phyloP scores from a whole-genome alignment of 2,329 filamentous ascomycete genomes.

The Whalleya microplaca region DNA sequence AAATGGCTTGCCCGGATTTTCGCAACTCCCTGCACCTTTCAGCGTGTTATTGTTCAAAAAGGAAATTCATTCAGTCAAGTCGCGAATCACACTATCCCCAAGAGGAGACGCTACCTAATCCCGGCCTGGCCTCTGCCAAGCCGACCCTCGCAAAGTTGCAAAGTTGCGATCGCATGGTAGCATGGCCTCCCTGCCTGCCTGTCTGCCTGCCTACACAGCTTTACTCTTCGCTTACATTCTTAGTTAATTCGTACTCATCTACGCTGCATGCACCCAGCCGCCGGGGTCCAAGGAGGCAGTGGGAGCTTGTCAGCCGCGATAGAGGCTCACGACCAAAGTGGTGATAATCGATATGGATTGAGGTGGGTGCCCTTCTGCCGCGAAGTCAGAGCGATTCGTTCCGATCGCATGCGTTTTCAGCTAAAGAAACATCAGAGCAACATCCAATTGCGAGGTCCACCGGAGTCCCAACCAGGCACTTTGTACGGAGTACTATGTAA shows the following conservation, averaged over 20 bases:
- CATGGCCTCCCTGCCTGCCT: conserved; percentile 29
- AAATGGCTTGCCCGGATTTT: conserved; percentile 13
- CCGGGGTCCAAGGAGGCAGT: background rate
- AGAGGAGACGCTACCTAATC: background rate
- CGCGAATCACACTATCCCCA: conserved; percentile 3
- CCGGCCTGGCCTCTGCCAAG: conserved; percentile 13
- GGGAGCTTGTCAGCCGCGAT: background rate
- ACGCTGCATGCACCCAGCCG: background rate
- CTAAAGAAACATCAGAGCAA: background rate
- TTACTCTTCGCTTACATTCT: background rate
- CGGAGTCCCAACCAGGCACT: background rate
- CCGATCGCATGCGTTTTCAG: background rate
- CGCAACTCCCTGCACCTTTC: conserved; percentile 21
- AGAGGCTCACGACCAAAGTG: background rate
- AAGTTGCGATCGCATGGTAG: conserved; percentile 12
- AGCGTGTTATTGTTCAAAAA: conserved; percentile 21
- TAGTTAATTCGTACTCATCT: background rate
- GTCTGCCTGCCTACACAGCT: conserved; percentile 19
- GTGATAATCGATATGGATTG: background rate
- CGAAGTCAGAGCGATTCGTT: background rate
- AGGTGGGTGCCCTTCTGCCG: too few relatives aligned
- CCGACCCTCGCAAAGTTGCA: conserved; percentile 9
- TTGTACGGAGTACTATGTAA: background rate
- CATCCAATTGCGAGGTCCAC: background rate
- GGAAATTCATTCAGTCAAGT: conserved; percentile 27